Conservation (phyloP, 768 basidiomycete species). For the Omphalotus guepiniiformis region DNA sequence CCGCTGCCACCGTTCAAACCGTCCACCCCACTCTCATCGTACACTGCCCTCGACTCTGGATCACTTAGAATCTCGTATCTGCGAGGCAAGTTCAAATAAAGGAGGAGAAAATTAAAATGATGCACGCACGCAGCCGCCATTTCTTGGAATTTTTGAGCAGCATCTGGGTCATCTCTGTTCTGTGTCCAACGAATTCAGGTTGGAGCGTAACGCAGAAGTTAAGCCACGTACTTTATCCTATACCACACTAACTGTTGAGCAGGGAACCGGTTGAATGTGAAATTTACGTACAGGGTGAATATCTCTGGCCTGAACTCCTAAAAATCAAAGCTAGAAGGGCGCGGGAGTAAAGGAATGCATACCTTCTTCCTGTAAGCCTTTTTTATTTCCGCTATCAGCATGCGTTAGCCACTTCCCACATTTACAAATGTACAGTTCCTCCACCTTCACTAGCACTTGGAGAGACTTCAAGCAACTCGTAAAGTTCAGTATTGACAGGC, state of each 20-base stretch:
- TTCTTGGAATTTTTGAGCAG: conserved; percentile 81
- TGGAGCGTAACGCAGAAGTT: neutral
- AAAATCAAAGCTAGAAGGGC: no score
- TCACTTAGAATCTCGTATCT: conserved; percentile 85
- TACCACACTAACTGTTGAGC: conserved; percentile 13
- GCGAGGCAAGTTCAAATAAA: conserved; percentile 9
- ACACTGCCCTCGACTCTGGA: conserved; percentile 59
- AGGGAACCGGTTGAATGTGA: conserved; percentile 7
- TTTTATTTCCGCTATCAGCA: conserved; percentile 72
- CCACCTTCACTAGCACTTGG: conserved; percentile 69
- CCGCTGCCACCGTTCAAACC: conserved; percentile 52
- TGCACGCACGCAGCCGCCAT: conserved; percentile 77
- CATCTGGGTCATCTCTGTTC: conserved; percentile 87
- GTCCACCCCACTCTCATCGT: conserved; percentile 72
- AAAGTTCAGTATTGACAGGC: conserved; percentile 76
- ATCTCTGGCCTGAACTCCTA: conserved; percentile 76
- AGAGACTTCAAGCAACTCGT: conserved; percentile 78
- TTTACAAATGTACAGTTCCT: conserved; percentile 6
- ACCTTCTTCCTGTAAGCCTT: conserved; percentile 94
- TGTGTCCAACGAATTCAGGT: conserved; percentile 23
- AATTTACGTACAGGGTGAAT: conserved; percentile 71
- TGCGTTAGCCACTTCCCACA: conserved; percentile 14
- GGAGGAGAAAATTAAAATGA: conserved; percentile 1
- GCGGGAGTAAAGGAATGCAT: conserved; percentile 17
- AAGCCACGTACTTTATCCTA: conserved; percentile 64